Conservation (phyloP, 176 grass and related monocot species). For the Phoenix roebelenii region DNA sequence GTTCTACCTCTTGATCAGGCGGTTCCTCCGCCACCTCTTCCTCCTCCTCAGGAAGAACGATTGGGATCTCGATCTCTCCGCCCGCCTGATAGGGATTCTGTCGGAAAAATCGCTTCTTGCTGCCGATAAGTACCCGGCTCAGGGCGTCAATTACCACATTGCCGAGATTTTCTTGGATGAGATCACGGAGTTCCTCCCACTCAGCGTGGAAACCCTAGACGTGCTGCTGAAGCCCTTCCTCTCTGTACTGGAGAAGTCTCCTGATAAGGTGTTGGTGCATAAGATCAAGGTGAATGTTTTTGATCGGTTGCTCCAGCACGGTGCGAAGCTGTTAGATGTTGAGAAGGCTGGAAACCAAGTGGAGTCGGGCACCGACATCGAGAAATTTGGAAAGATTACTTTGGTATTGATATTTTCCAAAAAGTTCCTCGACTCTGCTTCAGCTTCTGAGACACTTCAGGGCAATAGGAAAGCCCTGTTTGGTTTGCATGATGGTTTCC, state of each 20-base stretch:
- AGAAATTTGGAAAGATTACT: conserved; percentile 52
- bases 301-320: conserved; percentile 39
- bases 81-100: conserved; percentile 32
- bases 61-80: conserved; percentile 33
- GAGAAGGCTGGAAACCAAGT: conserved; percentile 35
- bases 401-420: conserved; percentile 50
- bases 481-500: conserved; percentile 52
- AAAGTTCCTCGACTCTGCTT: conserved; percentile 57
- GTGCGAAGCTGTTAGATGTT: conserved; percentile 32
- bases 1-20: conserved; percentile 85
- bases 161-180: conserved; percentile 86
- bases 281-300: conserved; percentile 72
- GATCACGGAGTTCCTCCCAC: conserved; percentile 46
- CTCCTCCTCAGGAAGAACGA: conserved; percentile 36
- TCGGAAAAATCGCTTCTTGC: conserved; percentile 41
- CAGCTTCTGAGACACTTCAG: conserved; percentile 48
- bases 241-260: conserved; percentile 46
- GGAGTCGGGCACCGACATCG: conserved; percentile 39
- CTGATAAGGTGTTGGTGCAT: conserved; percentile 50
- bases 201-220: conserved; percentile 30
- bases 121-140: background rate
- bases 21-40: conserved; percentile 63
- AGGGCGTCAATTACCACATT: conserved; percentile 54
- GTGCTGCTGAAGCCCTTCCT: conserved; percentile 52
- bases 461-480: conserved; percentile 55